Percentiles rank a stretch among this genome's conserved stretches.
phyloP scores from a whole-genome alignment of 2,329 filamentous ascomycete genomes.

The Endothia cerciana region DNA sequence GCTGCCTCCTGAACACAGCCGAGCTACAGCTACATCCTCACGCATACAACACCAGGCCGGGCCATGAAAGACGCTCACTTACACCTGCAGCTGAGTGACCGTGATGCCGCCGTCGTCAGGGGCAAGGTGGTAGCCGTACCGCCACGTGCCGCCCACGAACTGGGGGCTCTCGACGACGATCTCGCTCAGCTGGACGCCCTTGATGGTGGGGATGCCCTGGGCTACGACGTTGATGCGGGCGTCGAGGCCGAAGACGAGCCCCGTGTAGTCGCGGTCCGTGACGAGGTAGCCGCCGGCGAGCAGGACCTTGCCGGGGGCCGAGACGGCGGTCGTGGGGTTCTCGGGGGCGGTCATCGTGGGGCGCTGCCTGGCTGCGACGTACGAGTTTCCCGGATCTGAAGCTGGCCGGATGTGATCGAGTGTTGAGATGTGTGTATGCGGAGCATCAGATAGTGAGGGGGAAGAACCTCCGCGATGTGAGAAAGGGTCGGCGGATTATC shows the following conservation, averaged over 20 bases:
- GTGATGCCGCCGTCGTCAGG: constrained; percentile 77
- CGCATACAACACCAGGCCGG: not conserved
- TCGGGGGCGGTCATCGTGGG: constrained; percentile 19
- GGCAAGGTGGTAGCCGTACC: constrained; percentile 76
- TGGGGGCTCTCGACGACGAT: constrained; percentile 91
- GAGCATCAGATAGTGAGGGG: not conserved
- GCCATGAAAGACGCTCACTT: constrained; percentile 46
- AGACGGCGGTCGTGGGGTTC: constrained; percentile 63
- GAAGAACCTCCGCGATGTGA: not conserved
- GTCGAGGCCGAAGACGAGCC: constrained; percentile 69
- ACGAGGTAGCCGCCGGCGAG: constrained; percentile 94
- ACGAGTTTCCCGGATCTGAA: no score
- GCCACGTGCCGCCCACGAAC: constrained; percentile 85
- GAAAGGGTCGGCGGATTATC: not conserved
- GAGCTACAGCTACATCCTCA: no score
- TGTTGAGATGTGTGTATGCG: not conserved
- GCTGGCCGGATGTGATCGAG: not conserved
- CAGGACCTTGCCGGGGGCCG: constrained; percentile 94
- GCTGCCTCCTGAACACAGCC: not conserved
- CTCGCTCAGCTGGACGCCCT: constrained; percentile 68
- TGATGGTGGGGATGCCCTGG: constrained; percentile 58
- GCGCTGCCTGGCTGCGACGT: not conserved
- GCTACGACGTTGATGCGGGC: constrained; percentile 70
- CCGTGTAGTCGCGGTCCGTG: constrained; percentile 84
- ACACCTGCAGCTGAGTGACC: constrained; percentile 79